Evolutionary conservation across 2,329 filamentous ascomycete genomes (phyloP), one percentile per base, ranked within the genome.

Genomic region (Magnaporthales sp.): DNA sequence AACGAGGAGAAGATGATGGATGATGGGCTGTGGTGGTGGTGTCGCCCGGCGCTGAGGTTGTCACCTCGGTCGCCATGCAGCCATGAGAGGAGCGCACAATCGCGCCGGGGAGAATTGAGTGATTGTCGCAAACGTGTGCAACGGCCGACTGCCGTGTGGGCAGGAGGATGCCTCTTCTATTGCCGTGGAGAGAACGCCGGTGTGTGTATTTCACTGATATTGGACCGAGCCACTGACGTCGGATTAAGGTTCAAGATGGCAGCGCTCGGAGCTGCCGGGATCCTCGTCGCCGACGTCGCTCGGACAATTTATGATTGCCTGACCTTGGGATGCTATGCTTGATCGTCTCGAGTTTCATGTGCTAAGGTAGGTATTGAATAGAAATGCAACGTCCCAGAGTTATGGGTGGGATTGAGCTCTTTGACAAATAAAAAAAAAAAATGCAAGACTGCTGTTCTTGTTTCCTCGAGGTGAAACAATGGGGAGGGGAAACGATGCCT

Each of bases 1-100:
- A 27, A 10, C 11, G 66, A 32, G 10, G 32, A 24, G 22, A 19
- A 22, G 29, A 38, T 11, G 63, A 54, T 65, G 31, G 13, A 22
- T 24, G 61, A 32, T 60, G 46, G 11, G 65, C 31, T 38, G 24
- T 24, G 65, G 38, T 24, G 4, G 56, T 24, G 46, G 32, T 27
- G 60, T 46, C 61, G n/a, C 60, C 32, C 54, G 64, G 54, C 64
- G 64, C 27, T 22, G 64, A 31, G 51, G 64, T 54, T 60, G n/a
- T 65, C 64, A 65, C 64, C 64, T 66, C 64, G 64, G 64, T 58
- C 61, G 64, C 67, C 67, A 67, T 67, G 62, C 58, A 67, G 67
- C 67, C 67, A 67, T 67, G 54, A 58, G 54, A 58, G 24, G n/a
- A 58, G 54, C 54, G 54, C 54, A 22, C 54, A 26, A 58, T 58